Base-by-base conservation (phyloP, 1,284 basidiomycete genomes). In the Sporisorium sorghi region DNA sequence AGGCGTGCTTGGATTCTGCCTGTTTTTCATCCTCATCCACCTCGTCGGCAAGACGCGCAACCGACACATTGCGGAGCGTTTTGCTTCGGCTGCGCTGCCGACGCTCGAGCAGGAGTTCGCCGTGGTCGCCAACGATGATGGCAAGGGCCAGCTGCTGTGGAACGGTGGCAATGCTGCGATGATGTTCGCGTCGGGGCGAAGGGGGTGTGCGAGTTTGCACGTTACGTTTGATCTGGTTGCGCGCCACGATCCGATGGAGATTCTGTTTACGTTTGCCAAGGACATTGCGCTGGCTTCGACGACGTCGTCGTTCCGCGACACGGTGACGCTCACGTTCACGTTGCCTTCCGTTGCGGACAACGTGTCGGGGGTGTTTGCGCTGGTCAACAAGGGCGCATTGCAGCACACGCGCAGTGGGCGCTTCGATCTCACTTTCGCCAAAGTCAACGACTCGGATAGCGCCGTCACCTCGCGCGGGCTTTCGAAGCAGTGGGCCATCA, bases 351-450 rank as follows among this genome's bases (percentile, higher is more conserved):
- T 61, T 8, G 12, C 66, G 24, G 74, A 75, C 56, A 76, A 77
- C 48, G 42, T 75, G 32, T 58, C 58, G 19, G 82, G 81, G 19
- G 71, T 81, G 21, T 84, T 83, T 69, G 79, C 79, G 5, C 47
- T 84, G 6, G 76, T 81, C 53, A 69, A 79, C 75, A 83, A 83
- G 74, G 56, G 51, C 15, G 71, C 54, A 5, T 61, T 84, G 19
- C 78, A 73, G 35, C 35, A 54, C 39, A 76, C 73, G 28, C 78
- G 78, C 28, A 54, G 50, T 19, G 76, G 70, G 11, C 76, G 83
- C 42, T 84, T 75, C 58, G 83, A 84, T 47, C 68, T 84, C 28
- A 63, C 67, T 15, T 84, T 84, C 53, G 64, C 81, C 57, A 80
- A 79, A 42, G 69, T 82, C 50, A 62, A 68, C 53, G 77, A 80